Percentiles rank a stretch among this genome's conserved stretches.
These are phyloP conservation scores for Pythium inflatum DNA, from an alignment of 352 stramenopile genomes.

Conservation along the genomic window DNA sequence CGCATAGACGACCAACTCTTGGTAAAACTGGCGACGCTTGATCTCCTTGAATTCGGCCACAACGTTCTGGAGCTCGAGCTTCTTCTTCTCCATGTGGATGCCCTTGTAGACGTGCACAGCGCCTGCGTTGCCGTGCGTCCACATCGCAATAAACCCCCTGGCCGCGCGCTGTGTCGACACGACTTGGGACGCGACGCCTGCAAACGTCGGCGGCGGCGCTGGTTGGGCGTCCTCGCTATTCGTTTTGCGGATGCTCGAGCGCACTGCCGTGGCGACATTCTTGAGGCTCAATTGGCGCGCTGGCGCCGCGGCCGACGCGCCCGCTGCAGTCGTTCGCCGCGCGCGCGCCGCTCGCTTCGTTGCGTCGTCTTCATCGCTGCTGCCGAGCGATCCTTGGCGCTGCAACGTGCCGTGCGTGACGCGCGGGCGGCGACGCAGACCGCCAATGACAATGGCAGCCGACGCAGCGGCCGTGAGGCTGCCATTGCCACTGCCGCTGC, in stretches of 20 bases:
- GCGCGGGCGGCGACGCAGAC: constrained; percentile 43
- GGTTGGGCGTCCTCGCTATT: constrained; percentile 14
- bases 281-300: constrained; percentile 53
- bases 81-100: constrained; percentile 92
- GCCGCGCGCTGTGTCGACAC: constrained; percentile 73
- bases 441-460: constrained; percentile 40
- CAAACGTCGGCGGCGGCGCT: constrained; percentile 49
- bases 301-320: neutral
- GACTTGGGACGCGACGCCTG: constrained; percentile 73
- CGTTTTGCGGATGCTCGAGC: constrained; percentile 50
- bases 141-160: constrained; percentile 78
- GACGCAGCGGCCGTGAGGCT: constrained; percentile 26
- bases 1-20: constrained; percentile 86
- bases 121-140: constrained; percentile 50
- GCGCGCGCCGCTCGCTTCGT: neutral
- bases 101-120: constrained; percentile 74
- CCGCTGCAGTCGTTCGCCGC: neutral
- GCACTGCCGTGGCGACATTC: constrained; percentile 68
- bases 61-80: constrained; percentile 76
- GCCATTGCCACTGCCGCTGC: constrained; percentile 58
- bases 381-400: constrained; percentile 33
- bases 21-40: constrained; percentile 87
- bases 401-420: constrained; percentile 16
- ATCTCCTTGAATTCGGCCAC: constrained; percentile 87
- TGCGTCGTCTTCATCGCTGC: constrained; percentile 35